Base-by-base conservation (phyloP, 116 monocot species). In the Dioscorea cayenensis region DNA sequence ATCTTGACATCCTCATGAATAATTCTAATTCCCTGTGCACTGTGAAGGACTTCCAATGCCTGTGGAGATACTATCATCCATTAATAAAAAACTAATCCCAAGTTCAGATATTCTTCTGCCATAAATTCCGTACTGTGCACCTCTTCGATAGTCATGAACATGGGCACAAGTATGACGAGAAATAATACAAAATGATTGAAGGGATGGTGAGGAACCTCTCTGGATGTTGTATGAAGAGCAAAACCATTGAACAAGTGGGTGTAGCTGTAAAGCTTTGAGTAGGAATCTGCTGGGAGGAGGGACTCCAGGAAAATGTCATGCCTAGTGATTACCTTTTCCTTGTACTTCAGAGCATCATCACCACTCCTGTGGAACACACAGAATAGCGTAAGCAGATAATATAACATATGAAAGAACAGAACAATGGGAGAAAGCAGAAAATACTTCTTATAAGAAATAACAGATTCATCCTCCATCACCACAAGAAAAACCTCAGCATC, bases 241-340 rank as follows among this genome's bases (percentile, higher is more conserved):
- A 92, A 92, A 66, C 92, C 92, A 79, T 84, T 88, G 75, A 92
- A 71, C 28, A 92, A 72, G 72, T 81, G 88, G 14, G 88, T 92
- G 77, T 92, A 92, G 70, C 92, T 92, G 71, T 92, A 92, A 61
- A 88, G 79, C 65, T 92, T 92, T 48, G 80, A 85, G 55, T 88
- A 92, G 27, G 86, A 85, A 6, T 84, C 88, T 29, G 70, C 68
- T 9, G 83, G 88, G 28, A 92, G 92, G 65, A 92, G 81, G 29
- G 88, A 88, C 66, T 84, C 77, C 8, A 92, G 76, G 60, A 92
- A 88, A 28, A 83, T 76, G 65, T 92, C 88, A 76, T 92, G 92
- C 70, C 81, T 76, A 36, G 37, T 77, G 50, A 72, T 79, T n/a
- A 86, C 75, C 66, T 73, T 84, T 79, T 83, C 77, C 73, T 88